Percentiles rank a stretch among this genome's conserved stretches.
Conservation (phyloP, 179 eudicot genomes). For the Amaranthus tricolor region DNA sequence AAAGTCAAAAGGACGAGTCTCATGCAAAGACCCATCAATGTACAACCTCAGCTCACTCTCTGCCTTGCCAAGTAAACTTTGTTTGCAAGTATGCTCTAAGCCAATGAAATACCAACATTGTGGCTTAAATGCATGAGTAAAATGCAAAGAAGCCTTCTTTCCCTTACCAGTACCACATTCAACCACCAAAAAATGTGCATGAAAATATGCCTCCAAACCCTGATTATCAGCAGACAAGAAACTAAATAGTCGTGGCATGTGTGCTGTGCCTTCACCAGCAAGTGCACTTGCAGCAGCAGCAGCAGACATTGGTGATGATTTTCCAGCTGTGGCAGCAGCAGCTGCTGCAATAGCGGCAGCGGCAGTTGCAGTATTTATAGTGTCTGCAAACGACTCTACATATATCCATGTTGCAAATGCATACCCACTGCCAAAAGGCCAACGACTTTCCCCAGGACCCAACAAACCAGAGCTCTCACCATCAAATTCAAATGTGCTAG, state of each 20-base stretch:
- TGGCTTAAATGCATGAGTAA: constrained; percentile 97
- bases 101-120: constrained; percentile 99
- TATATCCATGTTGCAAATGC: constrained; percentile 98
- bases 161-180: constrained; percentile 94
- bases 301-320: constrained; percentile 94
- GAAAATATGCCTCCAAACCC: constrained; percentile 97
- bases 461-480: constrained; percentile 99
- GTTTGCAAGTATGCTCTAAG: constrained; percentile 91
- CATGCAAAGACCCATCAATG: constrained; percentile 89
- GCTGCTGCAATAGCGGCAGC: constrained; percentile 99
- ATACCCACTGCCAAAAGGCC: constrained; percentile 95
- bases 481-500: constrained; percentile 92
- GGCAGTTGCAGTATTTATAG: constrained; percentile 87
- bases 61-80: constrained; percentile 86
- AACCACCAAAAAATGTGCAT: constrained; percentile 97
- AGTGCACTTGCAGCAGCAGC: constrained; percentile 99
- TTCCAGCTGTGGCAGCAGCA: constrained; percentile 90
- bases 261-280: constrained; percentile 97
- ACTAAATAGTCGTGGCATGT: constrained; percentile 98
- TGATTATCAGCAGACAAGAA: constrained; percentile 96
- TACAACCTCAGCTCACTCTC: constrained; percentile 92
- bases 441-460: constrained; percentile 96
- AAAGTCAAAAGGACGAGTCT: constrained; percentile 86
- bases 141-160: constrained; percentile 90
- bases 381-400: constrained; percentile 95